These are phyloP conservation scores for Penicillium sp. DNA, from an alignment of 2,329 filamentous ascomycete species.

Conservation along the genomic window DNA sequence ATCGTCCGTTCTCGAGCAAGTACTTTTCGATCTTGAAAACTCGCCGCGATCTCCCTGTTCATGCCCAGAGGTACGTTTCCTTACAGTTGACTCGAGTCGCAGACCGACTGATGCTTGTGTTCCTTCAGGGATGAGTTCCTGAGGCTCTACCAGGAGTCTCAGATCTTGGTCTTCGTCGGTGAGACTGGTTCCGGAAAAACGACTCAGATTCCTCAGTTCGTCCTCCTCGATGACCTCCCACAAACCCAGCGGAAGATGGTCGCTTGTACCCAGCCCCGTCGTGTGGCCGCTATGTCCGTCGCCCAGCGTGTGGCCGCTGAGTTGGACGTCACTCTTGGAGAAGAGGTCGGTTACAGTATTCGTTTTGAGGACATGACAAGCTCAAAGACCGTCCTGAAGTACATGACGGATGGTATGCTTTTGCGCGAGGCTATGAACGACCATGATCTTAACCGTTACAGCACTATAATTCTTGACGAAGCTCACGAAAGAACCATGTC, in stretches of 20 bases:
- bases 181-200: slow-evolving; percentile 99
- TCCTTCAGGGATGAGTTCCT: slow-evolving; percentile 82
- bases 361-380: slow-evolving; percentile 96
- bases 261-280: slow-evolving; percentile 94
- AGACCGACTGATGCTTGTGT: background rate
- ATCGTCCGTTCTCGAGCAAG: slow-evolving; percentile 73
- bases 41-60: slow-evolving; percentile 84
- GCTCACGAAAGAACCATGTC: slow-evolving; percentile 97
- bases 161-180: slow-evolving; percentile 97
- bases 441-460: slow-evolving; percentile 87
- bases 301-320: slow-evolving; percentile 97
- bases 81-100: background rate
- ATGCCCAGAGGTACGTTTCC: slow-evolving; percentile 76
- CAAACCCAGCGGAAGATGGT: slow-evolving; percentile 86
- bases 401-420: slow-evolving; percentile 99
- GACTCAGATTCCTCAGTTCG: slow-evolving; percentile 98
- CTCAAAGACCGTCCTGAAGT: slow-evolving; percentile 90
- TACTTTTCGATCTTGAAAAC: slow-evolving; percentile 91
- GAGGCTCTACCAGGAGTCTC: slow-evolving; percentile 86
- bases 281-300: slow-evolving; percentile 98
- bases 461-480: slow-evolving; percentile 97
- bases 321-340: slow-evolving; percentile 88
- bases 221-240: slow-evolving; percentile 94
- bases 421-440: slow-evolving; percentile 96
- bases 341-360: slow-evolving; percentile 98